Evolutionary conservation across 129 eudicot genomes (phyloP), one percentile per base, ranked within the genome.

Genomic region (Solidago caesia): DNA sequence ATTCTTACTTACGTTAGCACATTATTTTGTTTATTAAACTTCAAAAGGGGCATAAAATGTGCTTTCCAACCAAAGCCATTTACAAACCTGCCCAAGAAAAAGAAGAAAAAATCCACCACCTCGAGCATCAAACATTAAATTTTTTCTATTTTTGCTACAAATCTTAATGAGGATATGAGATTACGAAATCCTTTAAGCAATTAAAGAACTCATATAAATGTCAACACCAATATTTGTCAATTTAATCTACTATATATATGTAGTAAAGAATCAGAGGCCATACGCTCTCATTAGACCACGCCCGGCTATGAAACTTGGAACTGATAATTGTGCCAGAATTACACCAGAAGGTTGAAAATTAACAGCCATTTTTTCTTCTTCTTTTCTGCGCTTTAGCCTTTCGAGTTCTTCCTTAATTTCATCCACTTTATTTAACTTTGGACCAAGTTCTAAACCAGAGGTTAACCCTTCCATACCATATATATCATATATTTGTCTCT

Each of bases 401-500:
- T 94, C 99, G 42, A 94, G 96, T 82, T 94, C 97, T 84, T 85
- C 90, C 80, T 88, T 94, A 49, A 94, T 85, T 72, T 94, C 94
- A 77, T 87, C 96, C 4, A 72, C 90, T 77, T 84, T 85, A 76
- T 85, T 78, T 68, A 94, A 80, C 76, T 82, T 91, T 29, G 96
- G 89, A 70, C 99, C 99, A 63, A 94, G 99, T 84, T 94, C 96
- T 56, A 94, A 73, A 60, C 97, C 97, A n/a, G 99, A 87, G 5
- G 84, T 87, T 44, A 94, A 60, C 65, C 99, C 99, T 82, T 94
- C 99, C 99, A 94, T 94, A 51, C 99, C 99, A 82, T 94, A 94
- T 68, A 94, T 82, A 82, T 94, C 99, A 82, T 94, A 94, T 82
- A 94, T 91, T 73, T 83, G 86, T 80, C 99, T 87, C 75, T 91